These are phyloP conservation scores for Silene conica DNA, from an alignment of 148 eudicot genomes.

Conservation along the genomic window DNA sequence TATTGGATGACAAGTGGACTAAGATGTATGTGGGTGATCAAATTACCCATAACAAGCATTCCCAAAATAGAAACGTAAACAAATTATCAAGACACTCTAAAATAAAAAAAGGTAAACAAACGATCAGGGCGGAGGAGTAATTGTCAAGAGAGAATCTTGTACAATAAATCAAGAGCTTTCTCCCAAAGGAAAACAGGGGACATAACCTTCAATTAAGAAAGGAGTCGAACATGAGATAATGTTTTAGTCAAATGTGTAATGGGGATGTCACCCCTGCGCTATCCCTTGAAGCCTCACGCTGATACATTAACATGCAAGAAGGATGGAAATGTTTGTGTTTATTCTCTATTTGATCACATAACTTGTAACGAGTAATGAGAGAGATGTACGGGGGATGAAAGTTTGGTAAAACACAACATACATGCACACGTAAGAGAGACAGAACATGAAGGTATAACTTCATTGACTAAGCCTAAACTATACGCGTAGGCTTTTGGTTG, in stretches of 20 bases:
- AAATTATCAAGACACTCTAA: too few species aligned
- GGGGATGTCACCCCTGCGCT: background rate
- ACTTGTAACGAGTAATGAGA: background rate
- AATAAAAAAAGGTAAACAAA: too few species aligned
- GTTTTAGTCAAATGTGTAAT: background rate
- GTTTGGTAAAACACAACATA: too few species aligned
- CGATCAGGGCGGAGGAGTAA: background rate
- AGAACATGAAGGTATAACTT: background rate
- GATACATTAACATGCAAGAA: background rate
- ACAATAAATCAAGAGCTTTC: background rate
- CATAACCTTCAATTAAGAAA: conserved; percentile 1
- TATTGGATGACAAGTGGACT: too few species aligned
- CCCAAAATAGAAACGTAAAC: too few species aligned
- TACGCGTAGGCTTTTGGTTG: conserved; percentile 4
- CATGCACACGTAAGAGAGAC: background rate
- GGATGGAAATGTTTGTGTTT: background rate
- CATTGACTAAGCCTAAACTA: background rate
- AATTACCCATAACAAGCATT: too few species aligned
- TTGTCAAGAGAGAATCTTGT: background rate
- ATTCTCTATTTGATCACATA: background rate
- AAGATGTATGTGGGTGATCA: too few species aligned
- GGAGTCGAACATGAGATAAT: background rate
- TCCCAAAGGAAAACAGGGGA: background rate
- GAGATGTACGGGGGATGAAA: background rate
- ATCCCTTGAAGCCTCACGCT: background rate